Percentiles rank a stretch among this genome's conserved stretches.
These are phyloP conservation scores for Linnemannia schmuckeri DNA, from an alignment of 192 early-diverging fungal genomes.

Conservation along the genomic window DNA sequence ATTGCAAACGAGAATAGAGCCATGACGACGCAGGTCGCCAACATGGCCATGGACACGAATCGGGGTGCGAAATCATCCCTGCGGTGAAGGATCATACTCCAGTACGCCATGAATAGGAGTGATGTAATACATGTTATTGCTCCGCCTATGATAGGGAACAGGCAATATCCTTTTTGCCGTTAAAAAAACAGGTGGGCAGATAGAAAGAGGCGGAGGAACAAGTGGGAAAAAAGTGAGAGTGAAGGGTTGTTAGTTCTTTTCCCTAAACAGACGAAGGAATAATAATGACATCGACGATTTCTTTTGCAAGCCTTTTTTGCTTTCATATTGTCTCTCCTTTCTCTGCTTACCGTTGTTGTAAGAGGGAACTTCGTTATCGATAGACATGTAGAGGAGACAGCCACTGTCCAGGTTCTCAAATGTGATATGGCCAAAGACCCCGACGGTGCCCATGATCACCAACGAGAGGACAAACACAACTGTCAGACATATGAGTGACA, in stretches of 20 bases:
- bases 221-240: background rate
- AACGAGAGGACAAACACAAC: conserved; percentile 14
- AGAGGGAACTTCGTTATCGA: conserved; percentile 6
- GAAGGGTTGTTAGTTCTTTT: background rate
- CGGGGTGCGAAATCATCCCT: conserved; percentile 23
- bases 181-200: background rate
- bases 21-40: background rate
- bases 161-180: conserved; percentile 26
- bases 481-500: background rate
- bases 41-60: conserved; percentile 1
- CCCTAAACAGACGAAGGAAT: background rate
- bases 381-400: conserved; percentile 35
- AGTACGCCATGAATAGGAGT: conserved; percentile 17
- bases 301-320: background rate
- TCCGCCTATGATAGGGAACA: conserved; percentile 42
- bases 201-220: background rate
- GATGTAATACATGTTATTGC: conserved; percentile 13
- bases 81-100: conserved; percentile 9
- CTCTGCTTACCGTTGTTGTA: conserved; percentile 22
- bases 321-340: background rate
- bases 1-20: conserved; percentile 37
- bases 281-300: background rate
- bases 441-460: conserved; percentile 46
- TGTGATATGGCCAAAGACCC: conserved; percentile 21
- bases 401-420: conserved; percentile 10